Percentiles rank a stretch among this genome's conserved stretches.
Evolutionary conservation across 129 eudicot species (phyloP).

Genomic region (Apium graveolens): DNA sequence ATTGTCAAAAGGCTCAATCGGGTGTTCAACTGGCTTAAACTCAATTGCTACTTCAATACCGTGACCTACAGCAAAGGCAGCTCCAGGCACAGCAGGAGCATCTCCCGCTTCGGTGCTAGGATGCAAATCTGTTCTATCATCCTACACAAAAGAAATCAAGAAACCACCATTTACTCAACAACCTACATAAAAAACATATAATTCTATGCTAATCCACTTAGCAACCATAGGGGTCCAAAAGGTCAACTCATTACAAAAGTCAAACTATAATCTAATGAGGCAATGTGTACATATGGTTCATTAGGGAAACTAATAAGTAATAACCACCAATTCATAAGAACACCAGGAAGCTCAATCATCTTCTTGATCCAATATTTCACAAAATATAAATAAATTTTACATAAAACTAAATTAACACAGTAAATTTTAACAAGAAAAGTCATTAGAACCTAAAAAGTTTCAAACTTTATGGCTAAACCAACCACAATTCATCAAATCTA

Average conservation of each 20-base stretch:
- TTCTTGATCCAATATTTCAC: neutral
- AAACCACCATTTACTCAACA: neutral
- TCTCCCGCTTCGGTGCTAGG: slow-evolving; percentile 33
- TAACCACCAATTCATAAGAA: neutral
- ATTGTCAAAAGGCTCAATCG: slow-evolving; percentile 69
- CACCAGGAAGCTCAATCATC: neutral
- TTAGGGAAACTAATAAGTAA: neutral
- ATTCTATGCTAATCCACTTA: neutral
- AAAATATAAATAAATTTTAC: neutral
- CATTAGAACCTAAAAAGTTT: neutral
- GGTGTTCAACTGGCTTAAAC: slow-evolving; percentile 83
- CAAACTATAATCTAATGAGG: neutral
- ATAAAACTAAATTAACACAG: neutral
- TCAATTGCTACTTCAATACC: slow-evolving; percentile 84
- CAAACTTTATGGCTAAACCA: neutral
- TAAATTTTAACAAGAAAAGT: neutral
- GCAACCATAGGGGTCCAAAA: neutral
- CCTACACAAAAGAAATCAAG: slow-evolving; percentile 36
- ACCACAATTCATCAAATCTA: neutral
- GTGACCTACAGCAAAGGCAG: slow-evolving; percentile 38
- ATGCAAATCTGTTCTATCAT: slow-evolving; percentile 38
- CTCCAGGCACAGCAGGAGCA: slow-evolving; percentile 22
- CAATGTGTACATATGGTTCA: neutral
- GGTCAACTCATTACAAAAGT: slow-evolving; percentile 11
- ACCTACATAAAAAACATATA: neutral